Conservation (phyloP, 768 basidiomycete genomes). For the Leccinum truebloodii region DNA sequence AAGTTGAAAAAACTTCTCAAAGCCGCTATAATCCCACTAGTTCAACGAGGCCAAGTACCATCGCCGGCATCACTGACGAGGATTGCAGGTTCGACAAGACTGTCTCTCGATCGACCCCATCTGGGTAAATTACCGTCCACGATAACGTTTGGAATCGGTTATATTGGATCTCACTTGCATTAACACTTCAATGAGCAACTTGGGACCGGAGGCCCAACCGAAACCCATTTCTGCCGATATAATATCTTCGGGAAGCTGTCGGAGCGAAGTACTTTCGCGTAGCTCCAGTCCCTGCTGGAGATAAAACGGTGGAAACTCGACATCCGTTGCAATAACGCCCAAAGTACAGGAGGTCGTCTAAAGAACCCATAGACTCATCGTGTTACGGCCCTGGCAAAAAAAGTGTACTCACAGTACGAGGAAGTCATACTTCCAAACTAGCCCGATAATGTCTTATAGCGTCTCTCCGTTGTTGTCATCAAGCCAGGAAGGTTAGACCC, state of each 20-base stretch:
- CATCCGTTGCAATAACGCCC: background rate
- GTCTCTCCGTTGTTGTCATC: constrained; percentile 63
- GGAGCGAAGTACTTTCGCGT: constrained; percentile 68
- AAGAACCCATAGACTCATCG: background rate
- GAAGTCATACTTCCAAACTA: constrained; percentile 67
- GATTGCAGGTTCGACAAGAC: constrained; percentile 62
- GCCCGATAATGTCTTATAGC: constrained; percentile 60
- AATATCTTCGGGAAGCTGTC: constrained; percentile 80
- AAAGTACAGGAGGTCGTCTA: constrained; percentile 54
- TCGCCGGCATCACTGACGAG: constrained; percentile 56
- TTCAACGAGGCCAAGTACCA: constrained; percentile 51
- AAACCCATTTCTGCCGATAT: constrained; percentile 70
- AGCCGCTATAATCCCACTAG: constrained; percentile 72
- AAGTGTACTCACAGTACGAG: constrained; percentile 63
- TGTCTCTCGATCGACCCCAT: constrained; percentile 44
- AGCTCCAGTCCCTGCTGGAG: constrained; percentile 69
- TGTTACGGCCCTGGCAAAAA: background rate
- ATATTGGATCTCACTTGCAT: constrained; percentile 47
- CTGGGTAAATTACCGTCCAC: background rate
- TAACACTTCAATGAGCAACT: constrained; percentile 56
- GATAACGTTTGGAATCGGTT: background rate
- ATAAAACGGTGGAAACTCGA: constrained; percentile 57
- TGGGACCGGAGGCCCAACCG: constrained; percentile 71
- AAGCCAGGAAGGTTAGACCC: constrained; percentile 82
- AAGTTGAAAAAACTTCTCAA: constrained; percentile 60